Percentiles rank a stretch among this genome's conserved stretches.
phyloP scores from a whole-genome alignment of 1,284 basidiomycete species.

The Phylloporus sp. region DNA sequence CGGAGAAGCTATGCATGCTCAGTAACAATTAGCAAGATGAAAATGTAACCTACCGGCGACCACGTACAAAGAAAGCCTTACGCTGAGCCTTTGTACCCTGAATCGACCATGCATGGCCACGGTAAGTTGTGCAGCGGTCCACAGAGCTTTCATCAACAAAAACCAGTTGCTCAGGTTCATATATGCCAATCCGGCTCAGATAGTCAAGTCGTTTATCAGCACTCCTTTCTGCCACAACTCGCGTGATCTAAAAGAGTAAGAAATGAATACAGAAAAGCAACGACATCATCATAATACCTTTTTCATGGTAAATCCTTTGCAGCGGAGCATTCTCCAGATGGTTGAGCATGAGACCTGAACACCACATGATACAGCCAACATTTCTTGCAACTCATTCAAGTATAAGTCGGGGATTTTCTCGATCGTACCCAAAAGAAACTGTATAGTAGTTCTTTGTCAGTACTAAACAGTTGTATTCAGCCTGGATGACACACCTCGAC shows the following conservation, averaged over 20 bases:
- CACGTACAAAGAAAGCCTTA: slow-evolving; percentile 25
- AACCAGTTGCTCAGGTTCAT: slow-evolving; percentile 31
- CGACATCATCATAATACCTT: slow-evolving; percentile 23
- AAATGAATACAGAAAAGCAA: neutral
- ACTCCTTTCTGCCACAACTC: slow-evolving; percentile 27
- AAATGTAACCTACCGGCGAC: slow-evolving; percentile 24
- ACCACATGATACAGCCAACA: neutral
- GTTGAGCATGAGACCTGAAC: slow-evolving; percentile 18
- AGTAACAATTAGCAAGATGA: no score
- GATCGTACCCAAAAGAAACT: neutral
- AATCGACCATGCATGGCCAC: slow-evolving; percentile 26
- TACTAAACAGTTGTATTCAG: no score
- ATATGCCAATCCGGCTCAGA: slow-evolving; percentile 24
- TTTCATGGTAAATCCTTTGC: slow-evolving; percentile 27
- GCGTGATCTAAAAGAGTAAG: slow-evolving; percentile 22
- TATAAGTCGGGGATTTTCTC: neutral
- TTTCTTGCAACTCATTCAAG: neutral
- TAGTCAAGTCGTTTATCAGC: slow-evolving; percentile 26
- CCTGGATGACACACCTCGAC: no score
- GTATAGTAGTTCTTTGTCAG: no score
- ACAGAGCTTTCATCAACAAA: slow-evolving; percentile 23
- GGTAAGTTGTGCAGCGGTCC: slow-evolving; percentile 12
- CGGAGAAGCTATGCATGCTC: no score
- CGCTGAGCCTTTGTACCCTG: neutral
- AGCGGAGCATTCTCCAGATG: slow-evolving; percentile 24